phyloP scores from a whole-genome alignment of 2,329 filamentous ascomycete species.

The Diaporthe nobilis region DNA sequence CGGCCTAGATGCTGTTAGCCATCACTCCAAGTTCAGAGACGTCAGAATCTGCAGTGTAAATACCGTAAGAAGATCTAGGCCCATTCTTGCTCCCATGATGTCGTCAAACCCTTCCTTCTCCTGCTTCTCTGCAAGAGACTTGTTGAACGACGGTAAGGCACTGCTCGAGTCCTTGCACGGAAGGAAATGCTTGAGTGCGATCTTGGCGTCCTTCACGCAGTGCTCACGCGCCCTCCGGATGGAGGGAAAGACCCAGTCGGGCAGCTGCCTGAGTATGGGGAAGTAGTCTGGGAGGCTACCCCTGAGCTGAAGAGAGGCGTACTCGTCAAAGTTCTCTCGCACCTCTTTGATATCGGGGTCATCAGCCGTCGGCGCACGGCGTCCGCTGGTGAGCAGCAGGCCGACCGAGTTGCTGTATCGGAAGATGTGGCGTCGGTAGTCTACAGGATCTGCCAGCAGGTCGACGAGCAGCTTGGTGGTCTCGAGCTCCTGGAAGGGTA shows the following conservation, averaged over 20 bases:
- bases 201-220: conserved; percentile 8
- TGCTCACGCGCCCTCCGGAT: background rate
- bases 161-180: background rate
- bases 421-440: conserved; percentile 3
- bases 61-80: conserved; percentile 3
- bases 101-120: conserved; percentile 8
- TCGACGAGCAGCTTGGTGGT: conserved; percentile 1
- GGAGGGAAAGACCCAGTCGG: conserved; percentile 2
- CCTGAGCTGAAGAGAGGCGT: background rate
- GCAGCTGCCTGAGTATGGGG: background rate
- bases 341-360: background rate
- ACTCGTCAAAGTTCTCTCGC: conserved; percentile 4
- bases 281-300: conserved; percentile 7
- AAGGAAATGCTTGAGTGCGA: conserved; percentile 7
- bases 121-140: background rate
- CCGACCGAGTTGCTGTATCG: conserved; percentile 9
- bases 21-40: background rate
- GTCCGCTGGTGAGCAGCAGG: background rate
- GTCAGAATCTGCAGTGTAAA: background rate
- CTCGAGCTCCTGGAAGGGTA: conserved; percentile 8
- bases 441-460: background rate
- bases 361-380: background rate
- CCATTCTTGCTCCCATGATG: conserved; percentile 2
- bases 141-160: background rate
- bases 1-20: background rate